Conservation (phyloP, 495 filamentous ascomycete species). For the Talaromyces borbonicus region DNA sequence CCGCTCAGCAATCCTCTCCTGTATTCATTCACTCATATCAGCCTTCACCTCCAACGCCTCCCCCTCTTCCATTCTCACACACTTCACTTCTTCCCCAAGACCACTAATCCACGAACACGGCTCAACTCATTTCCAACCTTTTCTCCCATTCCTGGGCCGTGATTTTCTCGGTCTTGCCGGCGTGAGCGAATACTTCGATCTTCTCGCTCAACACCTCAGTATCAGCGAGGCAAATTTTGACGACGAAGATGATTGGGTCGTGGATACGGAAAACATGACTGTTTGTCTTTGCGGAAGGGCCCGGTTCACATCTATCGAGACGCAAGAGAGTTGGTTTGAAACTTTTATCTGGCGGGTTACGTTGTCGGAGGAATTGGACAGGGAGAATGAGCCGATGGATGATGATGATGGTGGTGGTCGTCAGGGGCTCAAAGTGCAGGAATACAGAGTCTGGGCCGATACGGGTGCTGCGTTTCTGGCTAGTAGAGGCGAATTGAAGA, state of each 20-base stretch:
- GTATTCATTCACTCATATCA: conserved; percentile 36
- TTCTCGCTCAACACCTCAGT: conserved; percentile 27
- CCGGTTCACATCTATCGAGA: conserved; percentile 39
- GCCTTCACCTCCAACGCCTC: conserved; percentile 30
- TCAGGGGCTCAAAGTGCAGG: conserved; percentile 28
- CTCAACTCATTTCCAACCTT: not conserved
- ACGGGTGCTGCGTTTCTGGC: conserved; percentile 54
- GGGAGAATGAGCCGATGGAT: conserved; percentile 7
- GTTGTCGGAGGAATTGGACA: conserved; percentile 27
- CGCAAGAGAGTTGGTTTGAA: conserved; percentile 48
- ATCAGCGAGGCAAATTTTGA: conserved; percentile 45
- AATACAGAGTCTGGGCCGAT: conserved; percentile 56
- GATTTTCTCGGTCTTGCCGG: conserved; percentile 40
- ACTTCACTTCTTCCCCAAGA: conserved; percentile 37
- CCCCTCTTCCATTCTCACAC: conserved; percentile 25
- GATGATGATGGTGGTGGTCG: conserved; percentile 5
- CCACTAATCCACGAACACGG: conserved; percentile 47
- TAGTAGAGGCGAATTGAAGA: conserved; percentile 31
- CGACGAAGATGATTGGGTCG: conserved; percentile 33
- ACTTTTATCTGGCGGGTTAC: conserved; percentile 45
- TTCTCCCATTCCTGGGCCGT: conserved; percentile 49
- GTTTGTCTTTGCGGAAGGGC: conserved; percentile 42
- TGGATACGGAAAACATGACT: conserved; percentile 33
- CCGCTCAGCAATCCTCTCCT: conserved; percentile 28
- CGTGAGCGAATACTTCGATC: conserved; percentile 36